These are phyloP conservation scores for Agaricus blazei DNA, from an alignment of 768 basidiomycete species.

Conservation along the genomic window DNA sequence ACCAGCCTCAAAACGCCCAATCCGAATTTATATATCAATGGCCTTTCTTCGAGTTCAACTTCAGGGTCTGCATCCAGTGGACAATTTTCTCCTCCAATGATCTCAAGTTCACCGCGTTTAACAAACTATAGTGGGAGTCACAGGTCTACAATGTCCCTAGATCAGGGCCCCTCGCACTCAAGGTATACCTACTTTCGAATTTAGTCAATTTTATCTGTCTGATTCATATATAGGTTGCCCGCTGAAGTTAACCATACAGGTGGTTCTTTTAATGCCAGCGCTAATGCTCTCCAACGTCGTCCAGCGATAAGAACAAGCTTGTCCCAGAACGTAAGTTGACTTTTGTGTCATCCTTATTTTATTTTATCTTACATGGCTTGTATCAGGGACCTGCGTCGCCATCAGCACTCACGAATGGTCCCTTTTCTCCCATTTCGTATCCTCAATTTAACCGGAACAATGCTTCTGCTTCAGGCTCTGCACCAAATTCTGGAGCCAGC, in stretches of 20 bases:
- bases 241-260: conserved; percentile 30
- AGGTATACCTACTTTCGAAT: conserved; percentile 25
- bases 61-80: not conserved
- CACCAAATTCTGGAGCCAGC: not conserved
- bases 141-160: conserved; percentile 31
- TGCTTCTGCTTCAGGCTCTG: conserved; percentile 16
- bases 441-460: conserved; percentile 27
- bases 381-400: conserved; percentile 23
- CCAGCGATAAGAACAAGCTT: conserved; percentile 38
- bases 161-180: conserved; percentile 35
- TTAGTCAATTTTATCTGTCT: not conserved
- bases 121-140: conserved; percentile 15
- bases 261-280: conserved; percentile 19
- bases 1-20: conserved; percentile 20
- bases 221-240: conserved; percentile 26
- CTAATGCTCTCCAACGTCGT: conserved; percentile 25
- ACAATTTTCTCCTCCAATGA: conserved; percentile 14
- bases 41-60: conserved; percentile 5
- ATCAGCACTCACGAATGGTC: conserved; percentile 32
- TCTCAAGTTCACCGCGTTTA: not conserved
- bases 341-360: conserved; percentile 30
- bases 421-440: conserved; percentile 37
- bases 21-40: conserved; percentile 21
- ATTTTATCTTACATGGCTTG: conserved; percentile 26
- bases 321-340: conserved; percentile 16